Evolutionary conservation across 2,329 filamentous ascomycete species (phyloP).

Genomic region (Atkinsonella hypoxylon): DNA sequence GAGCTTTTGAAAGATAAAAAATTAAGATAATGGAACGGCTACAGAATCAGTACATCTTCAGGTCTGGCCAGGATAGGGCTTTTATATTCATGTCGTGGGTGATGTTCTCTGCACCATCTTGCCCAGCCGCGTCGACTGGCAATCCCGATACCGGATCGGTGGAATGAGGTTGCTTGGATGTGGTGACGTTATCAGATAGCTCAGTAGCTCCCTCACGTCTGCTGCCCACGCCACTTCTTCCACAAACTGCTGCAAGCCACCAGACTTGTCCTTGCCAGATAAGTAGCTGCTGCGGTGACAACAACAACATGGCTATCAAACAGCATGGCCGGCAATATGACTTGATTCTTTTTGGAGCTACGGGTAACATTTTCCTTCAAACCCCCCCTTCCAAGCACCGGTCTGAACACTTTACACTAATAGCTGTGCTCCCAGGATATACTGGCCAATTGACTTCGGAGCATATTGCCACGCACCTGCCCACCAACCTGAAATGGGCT

Average conservation of each 20-base stretch:
- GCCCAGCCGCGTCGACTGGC: no score
- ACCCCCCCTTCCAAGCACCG: slow-evolving; percentile 6
- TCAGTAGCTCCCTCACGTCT: background rate
- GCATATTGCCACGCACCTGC: slow-evolving; percentile 57
- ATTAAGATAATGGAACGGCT: no score
- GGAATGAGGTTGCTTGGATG: background rate
- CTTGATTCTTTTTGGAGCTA: slow-evolving; percentile 44
- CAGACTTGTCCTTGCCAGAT: background rate
- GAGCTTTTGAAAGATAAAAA: background rate
- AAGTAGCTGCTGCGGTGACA: background rate
- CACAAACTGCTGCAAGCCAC: background rate
- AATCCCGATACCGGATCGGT: background rate
- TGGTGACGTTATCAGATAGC: no score
- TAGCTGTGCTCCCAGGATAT: slow-evolving; percentile 47
- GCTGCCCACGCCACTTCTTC: background rate
- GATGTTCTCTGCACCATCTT: no score
- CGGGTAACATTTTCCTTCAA: slow-evolving; percentile 27
- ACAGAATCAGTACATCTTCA: no score
- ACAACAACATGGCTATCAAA: slow-evolving; percentile 30
- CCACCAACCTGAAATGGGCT: slow-evolving; percentile 76
- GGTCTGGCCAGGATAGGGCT: no score
- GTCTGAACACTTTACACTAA: background rate
- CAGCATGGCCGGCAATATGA: slow-evolving; percentile 44
- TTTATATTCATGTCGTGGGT: no score
- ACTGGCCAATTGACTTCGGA: slow-evolving; percentile 69